Conservation (phyloP, 2,329 filamentous ascomycete species). For the Diaporthe citrichinensis region DNA sequence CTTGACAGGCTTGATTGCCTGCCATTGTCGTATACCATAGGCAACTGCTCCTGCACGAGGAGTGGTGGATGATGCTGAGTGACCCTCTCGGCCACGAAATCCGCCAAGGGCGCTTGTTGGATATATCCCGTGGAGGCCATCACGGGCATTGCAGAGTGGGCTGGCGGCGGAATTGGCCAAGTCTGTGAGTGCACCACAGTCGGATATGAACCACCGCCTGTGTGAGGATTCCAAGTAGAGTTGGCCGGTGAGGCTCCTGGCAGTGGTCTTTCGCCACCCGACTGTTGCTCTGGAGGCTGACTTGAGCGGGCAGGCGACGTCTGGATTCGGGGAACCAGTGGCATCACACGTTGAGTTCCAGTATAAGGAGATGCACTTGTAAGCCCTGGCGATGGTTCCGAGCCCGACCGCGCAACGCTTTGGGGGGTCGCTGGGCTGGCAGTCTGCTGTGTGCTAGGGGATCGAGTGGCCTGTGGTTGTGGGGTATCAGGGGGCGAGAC, state of each 20-base stretch:
- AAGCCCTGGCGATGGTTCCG: conserved; percentile 28
- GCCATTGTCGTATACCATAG: conserved; percentile 55
- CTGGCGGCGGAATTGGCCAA: conserved; percentile 60
- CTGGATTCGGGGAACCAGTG: conserved; percentile 43
- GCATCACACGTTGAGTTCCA: conserved; percentile 41
- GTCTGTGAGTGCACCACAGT: conserved; percentile 53
- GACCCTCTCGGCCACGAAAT: conserved; percentile 51
- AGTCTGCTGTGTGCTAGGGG: conserved; percentile 40
- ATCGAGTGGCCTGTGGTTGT: conserved; percentile 38
- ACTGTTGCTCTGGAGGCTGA: conserved; percentile 44
- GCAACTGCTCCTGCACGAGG: conserved; percentile 57
- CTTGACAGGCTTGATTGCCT: conserved; percentile 54
- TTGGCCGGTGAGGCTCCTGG: conserved; percentile 29
- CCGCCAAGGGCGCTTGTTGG: conserved; percentile 56
- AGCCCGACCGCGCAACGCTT: conserved; percentile 20
- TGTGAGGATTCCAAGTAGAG: conserved; percentile 42
- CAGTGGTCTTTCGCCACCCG: conserved; percentile 31
- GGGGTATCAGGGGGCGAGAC: conserved; percentile 63
- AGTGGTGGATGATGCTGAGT: conserved; percentile 55
- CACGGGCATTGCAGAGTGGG: conserved; percentile 45
- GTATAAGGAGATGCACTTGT: conserved; percentile 39
- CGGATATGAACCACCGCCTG: conserved; percentile 48
- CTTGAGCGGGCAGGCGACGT: conserved; percentile 39
- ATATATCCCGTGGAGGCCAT: conserved; percentile 52
- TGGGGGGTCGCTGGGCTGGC: conserved; percentile 36